Base-by-base conservation (phyloP, 257 asterid species). In the Solanum appendiculatum region DNA sequence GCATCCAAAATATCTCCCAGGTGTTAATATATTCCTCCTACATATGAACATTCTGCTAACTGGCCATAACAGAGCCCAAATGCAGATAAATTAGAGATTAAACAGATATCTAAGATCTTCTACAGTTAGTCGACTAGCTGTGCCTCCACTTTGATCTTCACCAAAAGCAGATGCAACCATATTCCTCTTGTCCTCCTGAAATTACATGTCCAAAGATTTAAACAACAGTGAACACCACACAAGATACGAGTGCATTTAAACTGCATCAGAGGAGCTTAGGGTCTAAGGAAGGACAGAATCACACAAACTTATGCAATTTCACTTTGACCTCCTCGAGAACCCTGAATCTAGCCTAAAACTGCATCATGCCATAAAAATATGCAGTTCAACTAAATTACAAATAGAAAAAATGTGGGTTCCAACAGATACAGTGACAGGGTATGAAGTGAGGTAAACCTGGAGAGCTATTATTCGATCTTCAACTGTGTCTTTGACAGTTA, bases 91-190 rank as follows among this genome's bases (percentile, higher is more conserved):
- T 73, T 60, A 86, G 15, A 87, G 89, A 87, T 89, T 91, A 40
- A 97, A 97, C 88, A 97, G 91, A 89, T 93, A 93, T 64, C 92
- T 88, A 84, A 96, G 93, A 92, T 97, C 99, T 31, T 96, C 99
- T 84, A 91, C 90, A 2, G 95, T 90, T 82, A 96, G 93, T 51
- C 97, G 96, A 86, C 90, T 69, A 56, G 89, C 95, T 2, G 91
- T 92, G n/a, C 93, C 93, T 15, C 98, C 98, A 77, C 94, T 92
- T 83, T 89, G 92, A 91, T 97, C 99, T 91, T 97, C 99, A 64
- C 99, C 99, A 88, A 96, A 97, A 85, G 99, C 99, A 23, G 98
- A 93, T 82, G 99, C 99, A 29, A 97, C 99, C 98, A 97, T 97
- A 87, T 96, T 95, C 88, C 99, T 94, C 93, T 96, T 97, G 87